Percentiles rank a stretch among this genome's conserved stretches.
These are phyloP conservation scores for Isoetes taiwanensis DNA, from an alignment of 75 land plant species.

Conservation along the genomic window DNA sequence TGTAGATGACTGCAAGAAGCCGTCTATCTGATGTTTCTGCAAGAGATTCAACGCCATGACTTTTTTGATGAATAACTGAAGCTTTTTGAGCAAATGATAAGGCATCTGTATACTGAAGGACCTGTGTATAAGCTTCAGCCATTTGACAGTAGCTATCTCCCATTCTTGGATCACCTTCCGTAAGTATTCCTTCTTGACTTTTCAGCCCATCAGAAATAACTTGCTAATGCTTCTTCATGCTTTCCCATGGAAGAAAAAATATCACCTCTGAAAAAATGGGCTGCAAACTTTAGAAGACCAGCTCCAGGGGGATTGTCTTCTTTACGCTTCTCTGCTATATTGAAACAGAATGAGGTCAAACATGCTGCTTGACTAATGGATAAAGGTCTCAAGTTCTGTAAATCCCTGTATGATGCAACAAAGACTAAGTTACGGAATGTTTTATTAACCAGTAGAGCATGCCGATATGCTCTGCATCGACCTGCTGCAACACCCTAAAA, in stretches of 20 bases:
- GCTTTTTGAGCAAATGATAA: conserved; percentile 55
- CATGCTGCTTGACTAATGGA: conserved; percentile 26
- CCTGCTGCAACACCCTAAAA: too few relatives aligned
- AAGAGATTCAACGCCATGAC: conserved; percentile 47
- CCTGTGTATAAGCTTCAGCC: conserved; percentile 48
- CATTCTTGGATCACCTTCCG: conserved; percentile 34
- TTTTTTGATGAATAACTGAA: conserved; percentile 37
- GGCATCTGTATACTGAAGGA: conserved; percentile 55
- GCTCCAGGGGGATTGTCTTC: conserved; percentile 14
- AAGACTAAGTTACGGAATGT: conserved; percentile 21
- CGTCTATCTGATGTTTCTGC: conserved; percentile 63
- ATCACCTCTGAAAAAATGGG: conserved; percentile 45
- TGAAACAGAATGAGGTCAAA: conserved; percentile 38
- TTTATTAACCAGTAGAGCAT: conserved; percentile 39
- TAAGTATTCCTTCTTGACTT: conserved; percentile 36
- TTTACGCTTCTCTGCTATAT: conserved; percentile 16
- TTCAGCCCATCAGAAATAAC: conserved; percentile 38
- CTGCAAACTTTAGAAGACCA: conserved; percentile 39
- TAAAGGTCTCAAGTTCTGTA: conserved; percentile 53
- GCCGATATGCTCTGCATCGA: too few relatives aligned
- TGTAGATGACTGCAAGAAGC: conserved; percentile 55
- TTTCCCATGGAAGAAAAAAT: conserved; percentile 54
- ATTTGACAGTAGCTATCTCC: conserved; percentile 39
- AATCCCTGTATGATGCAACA: conserved; percentile 40
- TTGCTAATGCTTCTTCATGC: conserved; percentile 51